phyloP scores from a whole-genome alignment of 805 yeast genomes.

The Kodamaea laetipori region DNA sequence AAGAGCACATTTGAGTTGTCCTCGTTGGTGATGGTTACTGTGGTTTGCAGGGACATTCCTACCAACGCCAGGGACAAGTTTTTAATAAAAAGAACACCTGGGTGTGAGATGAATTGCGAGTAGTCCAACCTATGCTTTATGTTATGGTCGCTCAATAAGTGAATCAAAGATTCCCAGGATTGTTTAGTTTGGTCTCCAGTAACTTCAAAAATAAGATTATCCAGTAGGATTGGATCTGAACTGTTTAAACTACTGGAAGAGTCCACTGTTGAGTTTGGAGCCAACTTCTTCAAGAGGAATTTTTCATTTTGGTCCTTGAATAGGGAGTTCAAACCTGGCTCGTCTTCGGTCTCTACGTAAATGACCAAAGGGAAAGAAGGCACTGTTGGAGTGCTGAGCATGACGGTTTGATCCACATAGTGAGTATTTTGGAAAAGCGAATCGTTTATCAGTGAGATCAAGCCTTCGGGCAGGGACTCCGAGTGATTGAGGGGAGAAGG shows the following conservation, averaged over 20 bases:
- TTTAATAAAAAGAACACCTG: slow-evolving; percentile 59
- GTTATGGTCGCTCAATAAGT: not conserved
- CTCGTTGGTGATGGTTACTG: slow-evolving; percentile 7
- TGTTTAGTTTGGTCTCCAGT: slow-evolving; percentile 5
- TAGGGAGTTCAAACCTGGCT: not conserved
- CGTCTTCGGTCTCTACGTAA: not conserved
- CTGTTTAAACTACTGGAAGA: too few relatives aligned
- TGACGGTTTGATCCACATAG: not conserved
- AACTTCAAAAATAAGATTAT: slow-evolving; percentile 3
- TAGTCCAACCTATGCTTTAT: slow-evolving; percentile 24
- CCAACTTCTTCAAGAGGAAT: not conserved
- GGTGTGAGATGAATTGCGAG: slow-evolving; percentile 46
- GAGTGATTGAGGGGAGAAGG: not conserved
- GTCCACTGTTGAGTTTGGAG: not conserved
- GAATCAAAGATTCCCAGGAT: slow-evolving; percentile 4
- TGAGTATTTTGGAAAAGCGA: slow-evolving; percentile 11
- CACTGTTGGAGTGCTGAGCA: not conserved
- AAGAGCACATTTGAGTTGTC: slow-evolving; percentile 27
- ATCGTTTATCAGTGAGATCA: slow-evolving; percentile 9
- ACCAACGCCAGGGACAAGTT: slow-evolving; percentile 44
- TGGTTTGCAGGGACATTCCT: slow-evolving; percentile 12
- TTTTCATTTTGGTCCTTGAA: not conserved
- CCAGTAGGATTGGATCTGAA: too few relatives aligned
- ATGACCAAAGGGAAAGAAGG: slow-evolving; percentile 13
- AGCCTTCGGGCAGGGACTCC: too few relatives aligned